Percentiles rank a stretch among this genome's conserved stretches.
These are phyloP conservation scores for Puccinia coronata DNA, from an alignment of 1,284 basidiomycete genomes.

Conservation along the genomic window DNA sequence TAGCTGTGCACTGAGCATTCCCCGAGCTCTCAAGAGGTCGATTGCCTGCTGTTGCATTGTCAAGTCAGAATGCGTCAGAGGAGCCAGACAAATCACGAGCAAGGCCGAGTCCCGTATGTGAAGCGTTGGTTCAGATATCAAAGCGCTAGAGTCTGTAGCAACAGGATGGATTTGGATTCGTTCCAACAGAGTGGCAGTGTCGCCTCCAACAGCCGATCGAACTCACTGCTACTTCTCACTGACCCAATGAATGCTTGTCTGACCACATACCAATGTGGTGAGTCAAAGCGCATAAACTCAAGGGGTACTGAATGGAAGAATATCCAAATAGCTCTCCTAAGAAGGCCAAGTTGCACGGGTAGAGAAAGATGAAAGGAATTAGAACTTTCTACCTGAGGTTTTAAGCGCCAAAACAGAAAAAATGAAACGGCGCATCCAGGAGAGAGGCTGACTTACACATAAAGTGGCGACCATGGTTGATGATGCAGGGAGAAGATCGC, in stretches of 20 bases:
- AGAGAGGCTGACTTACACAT: slow-evolving; percentile 27
- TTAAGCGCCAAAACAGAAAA: neutral
- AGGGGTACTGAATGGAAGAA: too few relatives aligned
- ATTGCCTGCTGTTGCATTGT: slow-evolving; percentile 34
- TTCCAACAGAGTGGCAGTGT: slow-evolving; percentile 37
- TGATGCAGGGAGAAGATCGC: slow-evolving; percentile 38
- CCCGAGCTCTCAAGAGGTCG: slow-evolving; percentile 26
- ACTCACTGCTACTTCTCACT: slow-evolving; percentile 35
- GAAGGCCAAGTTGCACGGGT: neutral
- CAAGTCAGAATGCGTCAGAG: slow-evolving; percentile 34
- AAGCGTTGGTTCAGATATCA: slow-evolving; percentile 32
- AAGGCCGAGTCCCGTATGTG: slow-evolving; percentile 23
- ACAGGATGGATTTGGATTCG: slow-evolving; percentile 19
- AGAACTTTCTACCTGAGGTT: neutral
- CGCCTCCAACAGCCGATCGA: slow-evolving; percentile 38
- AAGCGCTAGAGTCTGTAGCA: slow-evolving; percentile 29
- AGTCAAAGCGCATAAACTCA: too few relatives aligned
- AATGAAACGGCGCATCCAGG: neutral
- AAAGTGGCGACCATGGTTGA: slow-evolving; percentile 39
- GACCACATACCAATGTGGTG: neutral
- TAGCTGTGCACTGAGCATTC: neutral
- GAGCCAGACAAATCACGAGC: slow-evolving; percentile 32
- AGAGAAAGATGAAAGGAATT: neutral
- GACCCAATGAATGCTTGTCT: slow-evolving; percentile 44
- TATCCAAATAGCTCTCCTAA: slow-evolving; percentile 39